A percentile compares a stretch with the other conserved stretches of the same genome.
phyloP scores from a whole-genome alignment of 1,139 yeast species.

The Scheffersomyces cryptocercus region DNA sequence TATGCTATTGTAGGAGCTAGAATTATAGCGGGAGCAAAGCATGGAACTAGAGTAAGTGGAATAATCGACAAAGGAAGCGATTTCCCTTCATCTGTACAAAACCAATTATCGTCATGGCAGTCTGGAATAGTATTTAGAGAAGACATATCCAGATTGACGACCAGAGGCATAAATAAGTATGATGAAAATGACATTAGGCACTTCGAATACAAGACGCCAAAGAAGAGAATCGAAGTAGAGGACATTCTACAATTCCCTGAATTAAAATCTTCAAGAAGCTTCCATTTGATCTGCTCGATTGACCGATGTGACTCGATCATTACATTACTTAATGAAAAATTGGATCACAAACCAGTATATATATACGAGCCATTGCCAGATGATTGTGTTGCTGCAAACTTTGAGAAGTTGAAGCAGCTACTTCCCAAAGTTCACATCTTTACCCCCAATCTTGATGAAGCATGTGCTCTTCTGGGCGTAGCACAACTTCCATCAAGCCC shows the following conservation, averaged over 20 bases:
- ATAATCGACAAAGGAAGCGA: conserved; percentile 80
- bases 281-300: conserved; percentile 79
- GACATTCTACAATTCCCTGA: conserved; percentile 51
- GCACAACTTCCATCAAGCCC: conserved; percentile 11
- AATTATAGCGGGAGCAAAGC: conserved; percentile 41
- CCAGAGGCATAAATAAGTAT: conserved; percentile 81
- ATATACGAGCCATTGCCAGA: conserved; percentile 91
- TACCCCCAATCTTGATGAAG: conserved; percentile 86
- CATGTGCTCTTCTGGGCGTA: conserved; percentile 55
- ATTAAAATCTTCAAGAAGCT: conserved; percentile 44
- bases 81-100: conserved; percentile 55
- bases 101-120: conserved; percentile 58
- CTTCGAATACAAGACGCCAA: conserved; percentile 52
- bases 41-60: conserved; percentile 53
- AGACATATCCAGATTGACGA: conserved; percentile 57
- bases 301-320: conserved; percentile 54
- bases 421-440: conserved; percentile 58
- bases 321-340: conserved; percentile 23
- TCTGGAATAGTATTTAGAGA: conserved; percentile 59
- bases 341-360: conserved; percentile 36
- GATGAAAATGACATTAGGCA: conserved; percentile 60
- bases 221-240: conserved; percentile 58
- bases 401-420: conserved; percentile 37
- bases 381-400: conserved; percentile 56
- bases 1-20: conserved; percentile 81